A percentile compares a stretch with the other conserved stretches of the same genome.
Evolutionary conservation across 192 early-diverging fungal genomes (phyloP).

Genomic region (Tieghemiomyces parasiticus): DNA sequence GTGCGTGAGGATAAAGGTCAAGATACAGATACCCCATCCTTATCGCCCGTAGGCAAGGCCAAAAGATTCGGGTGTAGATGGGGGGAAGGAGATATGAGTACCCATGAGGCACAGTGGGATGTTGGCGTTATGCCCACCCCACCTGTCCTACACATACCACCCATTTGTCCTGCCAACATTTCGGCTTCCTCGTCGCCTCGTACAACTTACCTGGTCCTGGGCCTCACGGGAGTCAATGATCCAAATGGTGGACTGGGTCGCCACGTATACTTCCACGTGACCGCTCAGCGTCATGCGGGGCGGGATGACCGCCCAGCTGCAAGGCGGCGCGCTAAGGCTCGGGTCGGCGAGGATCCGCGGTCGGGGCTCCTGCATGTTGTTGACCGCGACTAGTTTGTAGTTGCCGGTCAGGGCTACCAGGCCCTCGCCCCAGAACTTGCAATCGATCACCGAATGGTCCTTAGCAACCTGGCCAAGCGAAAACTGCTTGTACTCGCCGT

Average conservation of each 20-base stretch:
- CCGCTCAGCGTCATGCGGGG: slow-evolving; percentile 74
- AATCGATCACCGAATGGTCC: slow-evolving; percentile 66
- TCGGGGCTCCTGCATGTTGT: slow-evolving; percentile 73
- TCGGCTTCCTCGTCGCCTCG: no score
- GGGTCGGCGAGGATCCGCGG: slow-evolving; percentile 57
- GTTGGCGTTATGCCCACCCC: no score
- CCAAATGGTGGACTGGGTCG: slow-evolving; percentile 61
- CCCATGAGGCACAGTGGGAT: no score
- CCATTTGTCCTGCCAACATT: no score
- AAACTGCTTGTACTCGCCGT: slow-evolving; percentile 66
- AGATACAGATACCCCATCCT: no score
- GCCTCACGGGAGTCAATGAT: slow-evolving; percentile 61
- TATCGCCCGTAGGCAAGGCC: no score
- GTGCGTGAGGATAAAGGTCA: no score
- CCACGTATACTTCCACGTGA: slow-evolving; percentile 80
- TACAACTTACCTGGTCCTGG: slow-evolving; percentile 58
- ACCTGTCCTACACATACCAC: no score
- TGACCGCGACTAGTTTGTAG: slow-evolving; percentile 64
- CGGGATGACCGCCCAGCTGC: slow-evolving; percentile 79
- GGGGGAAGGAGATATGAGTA: no score
- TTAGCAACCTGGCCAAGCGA: slow-evolving; percentile 73
- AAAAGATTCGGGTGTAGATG: no score
- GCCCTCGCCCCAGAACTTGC: slow-evolving; percentile 80
- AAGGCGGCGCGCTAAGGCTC: slow-evolving; percentile 48
- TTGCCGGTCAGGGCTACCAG: slow-evolving; percentile 82